Evolutionary conservation across 768 basidiomycete species (phyloP).

Genomic region (Trametes cubensis): DNA sequence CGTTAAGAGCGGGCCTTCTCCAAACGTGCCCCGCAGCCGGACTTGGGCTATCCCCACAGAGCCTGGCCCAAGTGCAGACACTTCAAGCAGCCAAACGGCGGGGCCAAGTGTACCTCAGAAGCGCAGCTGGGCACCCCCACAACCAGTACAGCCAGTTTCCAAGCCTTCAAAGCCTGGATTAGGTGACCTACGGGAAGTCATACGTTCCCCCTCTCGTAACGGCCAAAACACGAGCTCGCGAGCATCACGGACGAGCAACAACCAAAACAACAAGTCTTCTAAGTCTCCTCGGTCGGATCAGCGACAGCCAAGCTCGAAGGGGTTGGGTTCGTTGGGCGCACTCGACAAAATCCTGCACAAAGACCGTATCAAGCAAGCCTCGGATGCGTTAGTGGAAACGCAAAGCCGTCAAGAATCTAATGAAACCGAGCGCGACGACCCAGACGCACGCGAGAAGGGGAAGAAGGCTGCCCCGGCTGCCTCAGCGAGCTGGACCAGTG

Average conservation of each 20-base stretch:
- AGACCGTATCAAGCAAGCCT: slow-evolving; percentile 12
- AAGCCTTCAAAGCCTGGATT: background rate
- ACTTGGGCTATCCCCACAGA: slow-evolving; percentile 19
- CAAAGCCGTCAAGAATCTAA: slow-evolving; percentile 1
- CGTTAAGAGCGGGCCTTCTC: background rate
- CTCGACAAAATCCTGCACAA: slow-evolving; percentile 10
- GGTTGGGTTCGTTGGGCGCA: background rate
- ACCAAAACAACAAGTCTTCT: background rate
- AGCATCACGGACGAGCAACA: background rate
- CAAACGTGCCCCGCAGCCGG: slow-evolving; percentile 12
- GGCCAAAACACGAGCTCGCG: background rate
- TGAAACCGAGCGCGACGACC: background rate
- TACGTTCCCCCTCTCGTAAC: background rate
- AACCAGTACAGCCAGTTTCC: background rate
- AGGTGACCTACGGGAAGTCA: background rate
- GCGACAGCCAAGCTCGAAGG: background rate
- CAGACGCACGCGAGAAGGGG: background rate
- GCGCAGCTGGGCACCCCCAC: slow-evolving; percentile 9
- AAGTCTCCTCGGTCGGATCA: background rate
- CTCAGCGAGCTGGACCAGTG: background rate
- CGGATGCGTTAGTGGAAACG: slow-evolving; percentile 7
- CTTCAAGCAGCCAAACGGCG: background rate
- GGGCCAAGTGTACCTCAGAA: background rate
- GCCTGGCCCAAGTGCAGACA: background rate
- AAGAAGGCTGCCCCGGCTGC: no score